Percentiles rank a stretch among this genome's conserved stretches.
Conservation (phyloP, 352 stramenopile genomes). For the Achlya hypogyna region DNA sequence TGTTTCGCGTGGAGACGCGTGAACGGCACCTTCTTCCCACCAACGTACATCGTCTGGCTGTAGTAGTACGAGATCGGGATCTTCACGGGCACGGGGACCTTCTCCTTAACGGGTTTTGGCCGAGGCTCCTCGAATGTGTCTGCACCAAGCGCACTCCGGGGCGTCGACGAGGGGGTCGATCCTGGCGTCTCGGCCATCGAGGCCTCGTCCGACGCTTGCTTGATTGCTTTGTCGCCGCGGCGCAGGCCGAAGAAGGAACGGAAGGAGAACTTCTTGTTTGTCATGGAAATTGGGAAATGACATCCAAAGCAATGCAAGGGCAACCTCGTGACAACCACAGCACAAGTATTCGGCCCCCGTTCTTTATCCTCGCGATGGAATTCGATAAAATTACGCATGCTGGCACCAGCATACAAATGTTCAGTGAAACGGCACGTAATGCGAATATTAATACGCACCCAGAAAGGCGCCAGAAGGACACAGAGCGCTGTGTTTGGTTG, state of each 20-base stretch:
- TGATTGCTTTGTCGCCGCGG: neutral
- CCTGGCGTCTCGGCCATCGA: neutral
- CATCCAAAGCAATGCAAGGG: no score
- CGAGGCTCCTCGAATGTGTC: neutral
- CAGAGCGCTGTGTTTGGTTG: no score
- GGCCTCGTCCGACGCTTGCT: neutral
- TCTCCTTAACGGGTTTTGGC: neutral
- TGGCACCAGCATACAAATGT: no score
- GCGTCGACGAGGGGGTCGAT: neutral
- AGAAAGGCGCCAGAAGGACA: no score
- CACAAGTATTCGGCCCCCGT: no score
- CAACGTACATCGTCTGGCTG: neutral
- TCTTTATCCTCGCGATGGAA: no score
- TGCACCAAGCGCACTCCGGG: neutral
- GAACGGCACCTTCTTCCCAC: slow-evolving; percentile 14
- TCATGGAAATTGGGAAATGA: neutral
- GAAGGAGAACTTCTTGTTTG: neutral
- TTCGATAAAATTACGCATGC: no score
- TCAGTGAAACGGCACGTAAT: no score
- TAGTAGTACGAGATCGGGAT: slow-evolving; percentile 11
- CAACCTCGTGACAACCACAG: no score
- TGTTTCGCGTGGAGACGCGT: neutral
- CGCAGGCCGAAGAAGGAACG: neutral
- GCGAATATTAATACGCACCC: no score
- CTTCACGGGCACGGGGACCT: neutral